Percentiles rank a stretch among this genome's conserved stretches.
Conservation (phyloP, 257 asterid genomes). For the Galeopsis tetrahit region DNA sequence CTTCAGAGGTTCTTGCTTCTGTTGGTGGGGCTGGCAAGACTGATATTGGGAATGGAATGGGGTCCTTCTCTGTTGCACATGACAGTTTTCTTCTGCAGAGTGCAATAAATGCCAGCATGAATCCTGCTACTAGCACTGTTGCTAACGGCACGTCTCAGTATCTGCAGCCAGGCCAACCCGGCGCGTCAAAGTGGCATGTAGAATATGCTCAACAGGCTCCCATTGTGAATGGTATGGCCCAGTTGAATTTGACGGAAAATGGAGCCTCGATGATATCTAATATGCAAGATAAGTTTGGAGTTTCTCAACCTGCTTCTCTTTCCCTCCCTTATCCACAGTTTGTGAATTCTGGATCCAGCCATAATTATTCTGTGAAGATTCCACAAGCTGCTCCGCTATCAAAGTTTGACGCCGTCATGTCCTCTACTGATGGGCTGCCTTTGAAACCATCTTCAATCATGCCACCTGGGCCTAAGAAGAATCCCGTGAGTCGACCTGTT, state of each 20-base stretch:
- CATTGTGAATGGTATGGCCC: slow-evolving; percentile 54
- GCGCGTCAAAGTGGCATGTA: slow-evolving; percentile 53
- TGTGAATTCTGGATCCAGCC: slow-evolving; percentile 40
- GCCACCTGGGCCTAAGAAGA: slow-evolving; percentile 73
- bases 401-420: slow-evolving; percentile 52
- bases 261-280: slow-evolving; percentile 47
- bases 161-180: slow-evolving; percentile 52
- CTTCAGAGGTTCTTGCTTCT: slow-evolving; percentile 41
- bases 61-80: slow-evolving; percentile 45
- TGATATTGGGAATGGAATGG: slow-evolving; percentile 46
- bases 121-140: slow-evolving; percentile 37
- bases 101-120: slow-evolving; percentile 41
- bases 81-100: slow-evolving; percentile 49
- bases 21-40: slow-evolving; percentile 38
- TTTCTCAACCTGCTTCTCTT: slow-evolving; percentile 52
- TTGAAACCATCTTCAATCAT: slow-evolving; percentile 51
- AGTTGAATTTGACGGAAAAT: slow-evolving; percentile 62
- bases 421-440: slow-evolving; percentile 46
- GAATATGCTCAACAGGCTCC: slow-evolving; percentile 55
- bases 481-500: slow-evolving; percentile 84
- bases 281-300: slow-evolving; percentile 53
- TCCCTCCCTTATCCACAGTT: slow-evolving; percentile 59
- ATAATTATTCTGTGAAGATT: slow-evolving; percentile 41
- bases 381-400: slow-evolving; percentile 54
- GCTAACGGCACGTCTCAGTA: slow-evolving; percentile 49